Conservation (phyloP, 208 protist genomes). For the Leishmania braziliensis region DNA sequence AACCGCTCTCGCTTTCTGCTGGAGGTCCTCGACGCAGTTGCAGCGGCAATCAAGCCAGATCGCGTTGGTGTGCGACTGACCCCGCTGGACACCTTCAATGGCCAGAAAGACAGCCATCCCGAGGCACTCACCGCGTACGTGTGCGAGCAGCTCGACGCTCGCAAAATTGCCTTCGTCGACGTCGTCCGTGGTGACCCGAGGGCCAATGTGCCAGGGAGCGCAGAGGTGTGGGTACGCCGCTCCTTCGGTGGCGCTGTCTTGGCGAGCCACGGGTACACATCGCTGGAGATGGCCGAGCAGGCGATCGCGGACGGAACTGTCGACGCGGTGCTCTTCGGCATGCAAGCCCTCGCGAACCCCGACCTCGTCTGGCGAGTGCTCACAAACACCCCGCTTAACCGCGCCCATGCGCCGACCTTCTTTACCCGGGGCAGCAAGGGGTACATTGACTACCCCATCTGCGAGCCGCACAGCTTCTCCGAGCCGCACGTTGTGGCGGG, state of each 20-base stretch:
- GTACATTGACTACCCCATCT: slow-evolving; percentile 52
- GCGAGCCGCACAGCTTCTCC: slow-evolving; percentile 19
- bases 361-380: slow-evolving; percentile 25
- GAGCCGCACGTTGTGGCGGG: not conserved
- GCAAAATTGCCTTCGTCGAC: slow-evolving; percentile 49
- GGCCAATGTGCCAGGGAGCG: not conserved
- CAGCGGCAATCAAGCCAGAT: slow-evolving; percentile 34
- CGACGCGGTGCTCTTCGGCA: slow-evolving; percentile 55
- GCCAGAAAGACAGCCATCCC: slow-evolving; percentile 32
- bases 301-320: slow-evolving; percentile 55
- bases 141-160: slow-evolving; percentile 52
- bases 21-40: slow-evolving; percentile 73
- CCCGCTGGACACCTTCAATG: slow-evolving; percentile 58
- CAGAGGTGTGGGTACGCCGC: slow-evolving; percentile 22
- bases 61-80: slow-evolving; percentile 65
- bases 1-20: slow-evolving; percentile 71
- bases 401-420: slow-evolving; percentile 17
- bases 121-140: slow-evolving; percentile 52
- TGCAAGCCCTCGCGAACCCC: slow-evolving; percentile 20
- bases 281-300: slow-evolving; percentile 37
- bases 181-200: slow-evolving; percentile 37
- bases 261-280: slow-evolving; percentile 27
- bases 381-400: slow-evolving; percentile 17
- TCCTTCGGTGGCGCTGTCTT: slow-evolving; percentile 21
- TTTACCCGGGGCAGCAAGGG: slow-evolving; percentile 27